phyloP scores from a whole-genome alignment of 176 grass and related monocot genomes.

The Elaeis guineensis region DNA sequence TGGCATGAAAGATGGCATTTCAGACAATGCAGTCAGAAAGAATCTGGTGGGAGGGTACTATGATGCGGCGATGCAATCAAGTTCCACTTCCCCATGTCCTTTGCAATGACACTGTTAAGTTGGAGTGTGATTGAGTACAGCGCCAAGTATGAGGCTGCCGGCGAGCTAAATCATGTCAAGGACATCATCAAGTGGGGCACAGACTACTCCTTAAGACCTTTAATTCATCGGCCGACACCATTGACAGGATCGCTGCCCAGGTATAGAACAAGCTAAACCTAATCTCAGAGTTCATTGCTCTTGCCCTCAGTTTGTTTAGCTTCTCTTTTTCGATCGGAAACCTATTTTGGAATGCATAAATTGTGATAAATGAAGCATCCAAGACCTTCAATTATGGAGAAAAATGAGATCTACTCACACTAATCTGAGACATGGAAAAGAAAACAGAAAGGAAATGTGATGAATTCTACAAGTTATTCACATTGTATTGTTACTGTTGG shows the following conservation, averaged over 20 bases:
- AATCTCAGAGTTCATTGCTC: too few relatives aligned
- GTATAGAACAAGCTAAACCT: not conserved
- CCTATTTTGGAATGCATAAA: too few relatives aligned
- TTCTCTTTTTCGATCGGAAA: too few relatives aligned
- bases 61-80: constrained; percentile 4
- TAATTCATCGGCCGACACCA: constrained; percentile 3
- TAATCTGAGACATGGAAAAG: too few relatives aligned
- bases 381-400: too few relatives aligned
- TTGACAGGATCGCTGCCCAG: not conserved
- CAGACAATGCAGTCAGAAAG: not conserved
- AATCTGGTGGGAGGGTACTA: constrained; percentile 8
- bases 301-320: too few relatives aligned
- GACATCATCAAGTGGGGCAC: constrained; percentile 9
- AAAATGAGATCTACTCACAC: too few relatives aligned
- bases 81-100: constrained; percentile 11
- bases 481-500: too few relatives aligned
- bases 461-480: too few relatives aligned
- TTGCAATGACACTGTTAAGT: not conserved
- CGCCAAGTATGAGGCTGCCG: constrained; percentile 3
- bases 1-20: constrained; percentile 2
- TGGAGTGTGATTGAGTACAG: constrained; percentile 11
- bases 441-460: too few relatives aligned
- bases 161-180: constrained; percentile 1
- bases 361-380: too few relatives aligned
- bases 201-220: constrained; percentile 10